These are phyloP conservation scores for Juglanconis sp. DNA, from an alignment of 2,329 filamentous ascomycete genomes.

Conservation along the genomic window DNA sequence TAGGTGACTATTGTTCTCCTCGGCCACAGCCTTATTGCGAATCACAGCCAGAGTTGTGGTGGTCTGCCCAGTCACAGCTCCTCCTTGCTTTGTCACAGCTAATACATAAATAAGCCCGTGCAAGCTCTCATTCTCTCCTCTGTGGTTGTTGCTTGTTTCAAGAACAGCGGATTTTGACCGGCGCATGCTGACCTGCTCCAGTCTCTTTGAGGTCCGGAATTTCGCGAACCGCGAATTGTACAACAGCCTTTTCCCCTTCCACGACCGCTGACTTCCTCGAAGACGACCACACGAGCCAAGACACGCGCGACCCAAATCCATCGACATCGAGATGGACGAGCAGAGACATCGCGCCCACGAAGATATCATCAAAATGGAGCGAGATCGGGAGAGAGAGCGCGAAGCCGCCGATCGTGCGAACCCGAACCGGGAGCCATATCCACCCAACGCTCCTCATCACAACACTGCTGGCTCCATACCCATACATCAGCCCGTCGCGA, in stretches of 20 bases:
- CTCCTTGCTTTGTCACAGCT: background rate
- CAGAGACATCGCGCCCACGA: slow-evolving; percentile 45
- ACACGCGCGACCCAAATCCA: slow-evolving; percentile 48
- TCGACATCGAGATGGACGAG: slow-evolving; percentile 39
- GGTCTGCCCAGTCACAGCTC: background rate
- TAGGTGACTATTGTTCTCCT: background rate
- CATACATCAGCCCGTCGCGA: slow-evolving; percentile 90
- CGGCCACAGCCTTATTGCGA: background rate
- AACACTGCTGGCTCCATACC: slow-evolving; percentile 85
- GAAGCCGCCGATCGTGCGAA: slow-evolving; percentile 46
- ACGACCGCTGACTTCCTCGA: background rate
- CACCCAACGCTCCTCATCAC: slow-evolving; percentile 70
- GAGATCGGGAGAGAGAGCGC: slow-evolving; percentile 66
- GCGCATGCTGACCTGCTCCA: slow-evolving; percentile 7
- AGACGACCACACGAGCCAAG: slow-evolving; percentile 21
- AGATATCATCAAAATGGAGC: slow-evolving; percentile 42
- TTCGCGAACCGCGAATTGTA: background rate
- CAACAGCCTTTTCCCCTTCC: background rate
- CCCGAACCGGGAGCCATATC: slow-evolving; percentile 58
- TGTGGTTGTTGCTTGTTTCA: background rate
- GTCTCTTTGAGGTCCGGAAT: slow-evolving; percentile 12
- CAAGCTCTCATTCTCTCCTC: background rate
- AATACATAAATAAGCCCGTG: background rate
- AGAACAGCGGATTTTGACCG: background rate
- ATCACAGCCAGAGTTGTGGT: too few species aligned